phyloP scores from a whole-genome alignment of 2,329 filamentous ascomycete genomes.

The Lecanicillium sp. region DNA sequence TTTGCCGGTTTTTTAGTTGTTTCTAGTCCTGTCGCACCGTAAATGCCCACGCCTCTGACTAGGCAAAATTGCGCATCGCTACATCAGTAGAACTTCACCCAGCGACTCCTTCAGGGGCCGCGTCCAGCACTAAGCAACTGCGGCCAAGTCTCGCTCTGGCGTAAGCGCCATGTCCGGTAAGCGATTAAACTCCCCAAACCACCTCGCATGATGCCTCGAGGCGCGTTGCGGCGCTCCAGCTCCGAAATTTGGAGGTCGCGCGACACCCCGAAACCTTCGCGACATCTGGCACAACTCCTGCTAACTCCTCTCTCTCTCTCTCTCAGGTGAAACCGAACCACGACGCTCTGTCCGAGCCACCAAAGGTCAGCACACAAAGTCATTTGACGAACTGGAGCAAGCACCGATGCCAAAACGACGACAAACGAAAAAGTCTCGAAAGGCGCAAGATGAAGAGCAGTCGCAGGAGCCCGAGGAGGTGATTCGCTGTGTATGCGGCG shows the following conservation, averaged over 20 bases:
- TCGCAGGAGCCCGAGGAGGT: conserved; percentile 49
- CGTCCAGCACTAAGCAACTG: background rate
- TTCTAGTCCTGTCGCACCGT: conserved; percentile 8
- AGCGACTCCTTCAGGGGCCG: background rate
- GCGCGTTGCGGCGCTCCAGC: background rate
- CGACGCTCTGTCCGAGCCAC: conserved; percentile 92
- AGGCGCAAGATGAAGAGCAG: conserved; percentile 47
- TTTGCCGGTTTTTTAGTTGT: conserved; percentile 7
- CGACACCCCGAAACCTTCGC: conserved; percentile 5
- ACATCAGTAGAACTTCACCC: conserved; percentile 7
- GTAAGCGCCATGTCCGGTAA: conserved; percentile 9
- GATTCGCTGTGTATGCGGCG: conserved; percentile 89
- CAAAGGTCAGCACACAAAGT: conserved; percentile 91
- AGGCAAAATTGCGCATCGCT: conserved; percentile 2
- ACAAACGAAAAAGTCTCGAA: conserved; percentile 42
- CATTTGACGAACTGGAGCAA: conserved; percentile 66
- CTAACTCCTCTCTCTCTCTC: conserved; percentile 1
- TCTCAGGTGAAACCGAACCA: conserved; percentile 56
- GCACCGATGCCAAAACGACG: conserved; percentile 45
- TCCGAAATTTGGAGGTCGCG: background rate
- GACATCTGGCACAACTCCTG: conserved; percentile 14
- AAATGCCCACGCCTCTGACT: conserved; percentile 4
- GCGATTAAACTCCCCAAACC: conserved; percentile 2
- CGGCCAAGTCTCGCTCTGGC: background rate
- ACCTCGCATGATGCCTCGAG: background rate